A percentile compares a stretch with the other conserved stretches of the same genome.
Conservation (phyloP, 2,329 filamentous ascomycete species). For the Emericellopsis cladophorae region DNA sequence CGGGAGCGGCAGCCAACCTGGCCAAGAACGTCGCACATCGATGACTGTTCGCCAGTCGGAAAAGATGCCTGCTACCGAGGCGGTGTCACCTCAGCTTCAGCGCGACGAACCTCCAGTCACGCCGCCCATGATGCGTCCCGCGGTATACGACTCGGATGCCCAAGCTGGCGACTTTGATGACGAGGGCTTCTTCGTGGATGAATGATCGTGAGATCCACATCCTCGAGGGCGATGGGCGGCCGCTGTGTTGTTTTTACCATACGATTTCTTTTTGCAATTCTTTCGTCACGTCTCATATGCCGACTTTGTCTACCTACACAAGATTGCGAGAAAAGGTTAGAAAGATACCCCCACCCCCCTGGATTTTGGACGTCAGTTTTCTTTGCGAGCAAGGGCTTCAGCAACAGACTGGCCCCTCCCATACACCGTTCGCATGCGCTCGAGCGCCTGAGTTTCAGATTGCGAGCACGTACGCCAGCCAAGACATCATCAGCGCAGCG, state of each 20-base stretch:
- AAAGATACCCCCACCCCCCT: constrained; percentile 6
- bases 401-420: no score
- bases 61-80: constrained; percentile 23
- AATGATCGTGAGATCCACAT: background rate
- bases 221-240: no score
- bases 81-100: constrained; percentile 24
- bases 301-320: background rate
- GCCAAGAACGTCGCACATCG: background rate
- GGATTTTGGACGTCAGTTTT: constrained; percentile 1
- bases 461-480: background rate
- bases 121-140: constrained; percentile 47
- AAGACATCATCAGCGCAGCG: background rate
- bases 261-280: background rate
- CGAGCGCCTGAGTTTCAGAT: background rate
- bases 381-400: background rate
- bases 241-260: background rate
- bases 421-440: background rate
- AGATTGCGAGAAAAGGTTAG: constrained; percentile 5
- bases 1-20: constrained; percentile 15
- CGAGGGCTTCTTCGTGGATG: constrained; percentile 43
- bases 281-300: background rate
- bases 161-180: constrained; percentile 46
- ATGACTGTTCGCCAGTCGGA: constrained; percentile 18
- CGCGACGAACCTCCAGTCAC: constrained; percentile 34
- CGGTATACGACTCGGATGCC: constrained; percentile 49